These are phyloP conservation scores for Eimeria brunetti DNA, from an alignment of 169 alveolate species.

Conservation along the genomic window DNA sequence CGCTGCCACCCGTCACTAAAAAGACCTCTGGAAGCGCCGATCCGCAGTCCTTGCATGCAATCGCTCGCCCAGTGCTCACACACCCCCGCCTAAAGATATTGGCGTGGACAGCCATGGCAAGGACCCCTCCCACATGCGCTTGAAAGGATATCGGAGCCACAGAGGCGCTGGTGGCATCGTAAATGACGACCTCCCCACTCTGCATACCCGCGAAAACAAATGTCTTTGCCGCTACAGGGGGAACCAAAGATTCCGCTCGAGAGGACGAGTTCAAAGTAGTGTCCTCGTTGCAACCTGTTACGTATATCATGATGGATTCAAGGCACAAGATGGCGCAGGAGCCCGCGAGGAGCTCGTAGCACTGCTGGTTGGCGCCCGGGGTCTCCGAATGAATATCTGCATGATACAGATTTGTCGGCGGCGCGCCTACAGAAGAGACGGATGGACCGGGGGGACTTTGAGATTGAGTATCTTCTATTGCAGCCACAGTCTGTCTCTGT, in stretches of 20 bases:
- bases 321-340: conserved; percentile 69
- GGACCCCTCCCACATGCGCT: conserved; percentile 80
- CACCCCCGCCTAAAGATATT: conserved; percentile 9
- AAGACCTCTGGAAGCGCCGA: conserved; percentile 52
- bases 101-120: conserved; percentile 73
- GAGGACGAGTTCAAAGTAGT: not conserved
- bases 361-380: conserved; percentile 59
- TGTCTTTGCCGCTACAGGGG: conserved; percentile 58
- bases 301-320: conserved; percentile 41
- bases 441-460: conserved; percentile 25
- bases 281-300: not conserved
- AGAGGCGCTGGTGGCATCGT: conserved; percentile 71
- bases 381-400: conserved; percentile 33
- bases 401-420: conserved; percentile 12
- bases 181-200: conserved; percentile 65
- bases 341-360: conserved; percentile 71
- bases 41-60: conserved; percentile 67
- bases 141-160: conserved; percentile 70
- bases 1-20: conserved; percentile 80
- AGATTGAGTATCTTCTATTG: conserved; percentile 34
- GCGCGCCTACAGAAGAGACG: not conserved
- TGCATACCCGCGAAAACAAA: conserved; percentile 71
- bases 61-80: conserved; percentile 27
- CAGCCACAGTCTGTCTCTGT: conserved; percentile 54
- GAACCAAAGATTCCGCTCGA: not conserved